A percentile compares a stretch with the other conserved stretches of the same genome.
Conservation (phyloP, 768 basidiomycete species). For the Pulveroboletus sp. region DNA sequence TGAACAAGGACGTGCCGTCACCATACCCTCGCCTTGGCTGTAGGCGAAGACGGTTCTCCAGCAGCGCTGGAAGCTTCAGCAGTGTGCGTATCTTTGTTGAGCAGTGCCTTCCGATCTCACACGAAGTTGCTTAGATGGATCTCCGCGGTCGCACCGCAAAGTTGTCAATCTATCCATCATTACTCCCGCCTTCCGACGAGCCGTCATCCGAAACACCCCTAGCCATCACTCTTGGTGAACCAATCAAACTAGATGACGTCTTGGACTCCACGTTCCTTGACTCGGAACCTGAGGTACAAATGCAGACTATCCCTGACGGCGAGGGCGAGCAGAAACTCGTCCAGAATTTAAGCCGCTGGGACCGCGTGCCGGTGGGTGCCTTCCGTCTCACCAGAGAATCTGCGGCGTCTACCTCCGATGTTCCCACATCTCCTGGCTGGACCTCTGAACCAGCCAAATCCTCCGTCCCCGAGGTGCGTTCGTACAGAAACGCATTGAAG, state of each 20-base stretch:
- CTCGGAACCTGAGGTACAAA: constrained; percentile 43
- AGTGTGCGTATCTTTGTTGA: constrained; percentile 31
- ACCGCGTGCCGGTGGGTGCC: constrained; percentile 66
- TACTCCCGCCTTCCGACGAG: constrained; percentile 37
- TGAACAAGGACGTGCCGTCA: constrained; percentile 32
- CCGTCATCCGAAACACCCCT: constrained; percentile 32
- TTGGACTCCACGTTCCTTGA: constrained; percentile 72
- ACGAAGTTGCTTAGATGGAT: constrained; percentile 21
- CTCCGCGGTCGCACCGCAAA: constrained; percentile 31
- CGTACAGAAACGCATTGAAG: constrained; percentile 45
- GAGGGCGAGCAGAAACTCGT: constrained; percentile 41
- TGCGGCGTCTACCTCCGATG: constrained; percentile 24
- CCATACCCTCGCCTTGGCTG: constrained; percentile 27
- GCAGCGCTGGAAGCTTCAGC: constrained; percentile 33
- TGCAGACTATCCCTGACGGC: constrained; percentile 29
- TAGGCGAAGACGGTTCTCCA: constrained; percentile 26
- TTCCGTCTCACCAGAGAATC: constrained; percentile 60
- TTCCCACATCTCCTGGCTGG: constrained; percentile 29
- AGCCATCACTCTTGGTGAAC: constrained; percentile 43
- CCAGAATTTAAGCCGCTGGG: constrained; percentile 65
- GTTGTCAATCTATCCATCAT: constrained; percentile 33
- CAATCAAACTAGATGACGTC: constrained; percentile 68
- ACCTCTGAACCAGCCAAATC: constrained; percentile 24
- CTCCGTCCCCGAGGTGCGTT: constrained; percentile 16
- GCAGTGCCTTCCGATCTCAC: constrained; percentile 9